phyloP scores from a whole-genome alignment of 306 rosid species.

The Citrullus colocynthis region DNA sequence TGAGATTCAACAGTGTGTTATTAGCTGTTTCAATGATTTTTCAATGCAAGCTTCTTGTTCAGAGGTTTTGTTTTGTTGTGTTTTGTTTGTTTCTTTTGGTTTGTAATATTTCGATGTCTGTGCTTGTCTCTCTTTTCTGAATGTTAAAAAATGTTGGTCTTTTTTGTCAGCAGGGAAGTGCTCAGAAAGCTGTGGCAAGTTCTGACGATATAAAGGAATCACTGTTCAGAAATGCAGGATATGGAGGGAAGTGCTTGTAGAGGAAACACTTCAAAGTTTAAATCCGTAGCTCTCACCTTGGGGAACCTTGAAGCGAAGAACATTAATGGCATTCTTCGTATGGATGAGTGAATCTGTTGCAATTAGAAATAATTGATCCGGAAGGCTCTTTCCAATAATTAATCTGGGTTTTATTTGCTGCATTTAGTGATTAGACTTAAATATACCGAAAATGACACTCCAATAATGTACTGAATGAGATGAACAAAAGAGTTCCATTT shows the following conservation, averaged over 20 bases:
- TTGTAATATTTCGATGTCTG: not conserved
- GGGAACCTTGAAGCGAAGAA: not conserved
- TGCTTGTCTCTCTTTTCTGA: not conserved
- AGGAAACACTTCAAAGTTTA: not conserved
- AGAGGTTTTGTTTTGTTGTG: conserved; percentile 35
- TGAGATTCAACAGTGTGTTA: conserved; percentile 92
- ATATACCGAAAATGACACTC: not conserved
- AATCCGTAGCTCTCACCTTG: not conserved
- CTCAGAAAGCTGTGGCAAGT: conserved; percentile 37
- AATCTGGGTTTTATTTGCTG: not conserved
- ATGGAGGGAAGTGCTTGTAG: conserved; percentile 86
- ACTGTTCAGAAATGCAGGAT: conserved; percentile 92
- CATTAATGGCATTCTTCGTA: not conserved
- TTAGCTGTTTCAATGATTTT: conserved; percentile 91
- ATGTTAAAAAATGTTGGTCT: not conserved
- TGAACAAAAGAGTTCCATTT: conserved; percentile 1
- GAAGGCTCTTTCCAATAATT: not conserved
- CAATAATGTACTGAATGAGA: not conserved
- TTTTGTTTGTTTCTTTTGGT: not conserved
- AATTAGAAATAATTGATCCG: not conserved
- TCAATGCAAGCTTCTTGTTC: conserved; percentile 92
- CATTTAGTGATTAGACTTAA: not conserved
- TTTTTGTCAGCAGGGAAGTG: conserved; percentile 32
- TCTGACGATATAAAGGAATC: conserved; percentile 80
- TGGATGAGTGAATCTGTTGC: not conserved